A percentile compares a stretch with the other conserved stretches of the same genome.
Evolutionary conservation across 768 basidiomycete species (phyloP).

Genomic region (Cyclocybe cylindracea): DNA sequence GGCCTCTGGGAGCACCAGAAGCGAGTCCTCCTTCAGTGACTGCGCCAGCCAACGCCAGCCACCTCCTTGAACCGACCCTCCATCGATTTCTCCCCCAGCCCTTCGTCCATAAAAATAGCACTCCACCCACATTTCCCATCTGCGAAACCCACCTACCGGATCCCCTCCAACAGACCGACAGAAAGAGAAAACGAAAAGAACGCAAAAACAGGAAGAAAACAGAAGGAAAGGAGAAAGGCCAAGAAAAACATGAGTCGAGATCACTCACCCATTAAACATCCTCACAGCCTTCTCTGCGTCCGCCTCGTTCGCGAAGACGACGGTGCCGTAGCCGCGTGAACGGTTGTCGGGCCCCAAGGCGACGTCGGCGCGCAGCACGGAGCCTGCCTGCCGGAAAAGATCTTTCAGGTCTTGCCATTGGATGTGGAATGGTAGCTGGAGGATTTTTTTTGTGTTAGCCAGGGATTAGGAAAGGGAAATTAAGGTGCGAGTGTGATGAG

Average conservation of each 20-base stretch:
- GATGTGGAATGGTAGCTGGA: conserved; percentile 85
- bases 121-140: too few species aligned
- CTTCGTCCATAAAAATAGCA: too few species aligned
- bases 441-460: not conserved
- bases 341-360: conserved; percentile 86
- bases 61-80: too few species aligned
- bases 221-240: conserved; percentile 3
- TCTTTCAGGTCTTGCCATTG: conserved; percentile 99
- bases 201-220: not conserved
- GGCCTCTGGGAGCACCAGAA: too few species aligned
- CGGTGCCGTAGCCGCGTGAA: conserved; percentile 91
- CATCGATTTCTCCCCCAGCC: too few species aligned
- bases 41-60: too few species aligned
- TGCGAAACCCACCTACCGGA: not conserved
- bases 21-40: too few species aligned
- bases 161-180: not conserved
- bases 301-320: conserved; percentile 78
- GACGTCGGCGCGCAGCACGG: conserved; percentile 89
- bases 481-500: not conserved
- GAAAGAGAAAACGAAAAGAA: conserved; percentile 4
- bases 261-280: conserved; percentile 87
- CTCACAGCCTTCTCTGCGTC: conserved; percentile 85
- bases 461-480: conserved; percentile 1
- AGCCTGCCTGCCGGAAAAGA: conserved; percentile 88
- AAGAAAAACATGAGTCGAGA: conserved; percentile 9